Evolutionary conservation across 441 rosid species (phyloP).

Genomic region (Geranium incanum): DNA sequence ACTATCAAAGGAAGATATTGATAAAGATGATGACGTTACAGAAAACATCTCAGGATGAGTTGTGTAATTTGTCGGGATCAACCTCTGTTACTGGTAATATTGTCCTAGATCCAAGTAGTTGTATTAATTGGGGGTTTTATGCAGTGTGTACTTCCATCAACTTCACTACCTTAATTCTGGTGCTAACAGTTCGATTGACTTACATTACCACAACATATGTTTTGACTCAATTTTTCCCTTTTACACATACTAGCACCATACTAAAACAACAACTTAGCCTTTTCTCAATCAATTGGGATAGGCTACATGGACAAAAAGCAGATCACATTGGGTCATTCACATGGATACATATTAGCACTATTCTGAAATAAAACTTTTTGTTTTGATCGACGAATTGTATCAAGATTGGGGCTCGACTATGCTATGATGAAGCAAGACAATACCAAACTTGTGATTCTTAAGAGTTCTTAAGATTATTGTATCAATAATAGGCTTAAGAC

Average conservation of each 20-base stretch:
- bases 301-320: too few species aligned
- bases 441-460: too few species aligned
- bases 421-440: too few species aligned
- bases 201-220: background rate
- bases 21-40: conserved; percentile 22
- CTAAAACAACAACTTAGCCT: background rate
- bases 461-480: too few species aligned
- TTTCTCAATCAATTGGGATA: too few species aligned
- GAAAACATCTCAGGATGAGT: conserved; percentile 19
- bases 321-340: too few species aligned
- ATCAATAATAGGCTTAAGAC: too few species aligned
- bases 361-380: too few species aligned
- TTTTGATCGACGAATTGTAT: too few species aligned
- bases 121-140: background rate
- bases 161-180: background rate
- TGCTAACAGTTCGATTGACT: background rate
- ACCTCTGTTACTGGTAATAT: conserved; percentile 13
- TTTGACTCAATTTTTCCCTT: background rate
- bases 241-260: background rate
- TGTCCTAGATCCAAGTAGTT: conserved; percentile 4
- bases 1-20: conserved; percentile 22
- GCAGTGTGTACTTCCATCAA: background rate
- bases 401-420: too few species aligned
- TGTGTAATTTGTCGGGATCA: conserved; percentile 16
- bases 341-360: too few species aligned